Evolutionary conservation across 2,329 filamentous ascomycete genomes (phyloP), one percentile per base, ranked within the genome.

Genomic region (Epicoccum sorghinum): DNA sequence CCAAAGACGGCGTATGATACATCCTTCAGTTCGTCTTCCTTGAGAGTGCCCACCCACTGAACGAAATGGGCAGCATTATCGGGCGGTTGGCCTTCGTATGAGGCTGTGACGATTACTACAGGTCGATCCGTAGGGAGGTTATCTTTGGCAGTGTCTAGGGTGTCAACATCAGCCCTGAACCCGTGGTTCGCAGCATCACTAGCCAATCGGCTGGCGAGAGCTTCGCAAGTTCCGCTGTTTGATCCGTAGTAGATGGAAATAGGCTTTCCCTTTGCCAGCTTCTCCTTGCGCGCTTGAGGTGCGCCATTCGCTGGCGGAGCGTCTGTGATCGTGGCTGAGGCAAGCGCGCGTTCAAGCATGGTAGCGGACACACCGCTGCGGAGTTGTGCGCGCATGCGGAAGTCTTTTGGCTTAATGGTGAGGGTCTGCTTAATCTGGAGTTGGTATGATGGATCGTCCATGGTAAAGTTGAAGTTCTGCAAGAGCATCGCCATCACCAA

Each of bases 321-420:
- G 7, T 68, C 55, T 24, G 58, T 58, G 10, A 69, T 53, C 3
- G 61, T 58, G 22, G 61, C 48, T 18, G 68, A 66, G 12, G 65
- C 54, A 5, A 74, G 56, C 7, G 60, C 47, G 7, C 62, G 65
- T 42, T 74, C 70, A 4, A 75, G 63, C 4, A 59, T 61, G 6
- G 71, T 74, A 7, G 73, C 65, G 13, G 67, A 68, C 10, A 70
- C 62, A 10, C 68, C 63, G 27, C 65, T 68, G 5, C 73, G 60
- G 6, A 72, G 59, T n/a, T 66, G 66, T 7, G 71, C 74, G 22
- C 70, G 68, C 71, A 77, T 76, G 37, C 62, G 67, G 54, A 77
- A 77, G 38, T 66, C 69, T 37, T 75, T 70, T 4, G 78, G 78
- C 60, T 80, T 80, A 60, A 80, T 76, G 0, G 77, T 79, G 43